These are phyloP conservation scores for Ceratorhiza oryzae-sativae DNA, from an alignment of 1,284 basidiomycete species.

Conservation along the genomic window DNA sequence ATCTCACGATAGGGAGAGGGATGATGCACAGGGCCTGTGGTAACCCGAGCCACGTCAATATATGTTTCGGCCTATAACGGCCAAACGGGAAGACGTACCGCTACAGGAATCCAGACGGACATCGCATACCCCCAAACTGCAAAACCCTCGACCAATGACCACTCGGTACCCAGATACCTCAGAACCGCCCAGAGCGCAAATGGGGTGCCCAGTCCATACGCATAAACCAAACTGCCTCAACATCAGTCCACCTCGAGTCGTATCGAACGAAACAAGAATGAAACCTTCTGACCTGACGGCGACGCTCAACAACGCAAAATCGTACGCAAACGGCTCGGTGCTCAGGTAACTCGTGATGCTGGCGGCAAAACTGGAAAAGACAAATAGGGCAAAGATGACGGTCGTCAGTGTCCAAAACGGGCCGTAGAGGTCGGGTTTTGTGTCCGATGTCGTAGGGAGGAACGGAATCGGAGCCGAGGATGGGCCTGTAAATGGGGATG, in stretches of 20 bases:
- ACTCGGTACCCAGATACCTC: conserved; percentile 84
- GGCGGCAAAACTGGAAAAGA: conserved; percentile 87
- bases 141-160: conserved; percentile 76
- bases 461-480: conserved; percentile 7
- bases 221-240: conserved; percentile 68
- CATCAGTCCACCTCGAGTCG: background rate
- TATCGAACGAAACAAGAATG: background rate
- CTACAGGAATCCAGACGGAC: conserved; percentile 60
- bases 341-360: conserved; percentile 84
- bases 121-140: conserved; percentile 59
- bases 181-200: conserved; percentile 79
- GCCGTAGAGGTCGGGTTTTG: conserved; percentile 78
- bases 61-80: background rate
- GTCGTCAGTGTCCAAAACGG: conserved; percentile 97
- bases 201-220: conserved; percentile 83
- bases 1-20: conserved; percentile 78
- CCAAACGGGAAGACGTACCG: conserved; percentile 57
- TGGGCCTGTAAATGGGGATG: conserved; percentile 55
- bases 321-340: conserved; percentile 69
- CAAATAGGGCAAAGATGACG: conserved; percentile 87
- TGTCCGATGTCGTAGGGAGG: conserved; percentile 49
- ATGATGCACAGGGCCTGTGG: conserved; percentile 80
- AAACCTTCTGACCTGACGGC: conserved; percentile 64
- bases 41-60: background rate
- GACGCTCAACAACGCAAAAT: conserved; percentile 83